Evolutionary conservation across 2,329 filamentous ascomycete species (phyloP), one percentile per base, ranked within the genome.

Genomic region (Beauveria pseudobassiana): DNA sequence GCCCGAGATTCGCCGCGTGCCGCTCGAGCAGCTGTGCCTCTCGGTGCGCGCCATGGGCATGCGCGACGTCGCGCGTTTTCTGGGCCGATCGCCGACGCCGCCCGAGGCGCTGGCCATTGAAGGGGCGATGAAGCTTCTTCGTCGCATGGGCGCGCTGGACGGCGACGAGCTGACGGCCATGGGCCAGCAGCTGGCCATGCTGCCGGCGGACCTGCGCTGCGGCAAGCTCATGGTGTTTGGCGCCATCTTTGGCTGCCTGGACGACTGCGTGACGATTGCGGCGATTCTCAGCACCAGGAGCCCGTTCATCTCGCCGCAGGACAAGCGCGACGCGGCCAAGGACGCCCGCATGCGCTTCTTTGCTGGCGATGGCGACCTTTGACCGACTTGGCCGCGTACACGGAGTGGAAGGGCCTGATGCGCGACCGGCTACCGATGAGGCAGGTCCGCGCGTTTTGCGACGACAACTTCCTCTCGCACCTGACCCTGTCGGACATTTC

Each of bases 181-280:
- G 52, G 95, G 95, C 45, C 87, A 89, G 59, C 95, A 98, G 76
- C 80, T 99, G n/a, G 89, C 93, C 20, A 91, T 96, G 85, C 92
- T 99, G 56, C 95, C 95, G 1, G 91, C 93, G 0, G 95, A 99
- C 70, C 81, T 99, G 53, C 87, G 93, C 30, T 96, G 92, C 72
- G 91, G 90, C 51, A 99, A 99, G 75, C 82, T 99, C 40, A 91
- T 99, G 82, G 90, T 99, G 3, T 96, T 96, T 70, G 95, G 95
- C 6, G 89, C 91, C 18, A 92, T 96, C 62, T 98, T 99, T 70
- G 90, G 90, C 40, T 98, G 93, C 70, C 82, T 98, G 7, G 91
- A 96, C 69, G 87, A 93, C 58, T 92, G 89, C 66, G 82, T 98
- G 61, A 92, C 89, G 3, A 93, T 98, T 64, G 91, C 95, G 2